Evolutionary conservation across 2,329 filamentous ascomycete genomes (phyloP).

Genomic region (Diaporthe sp.): DNA sequence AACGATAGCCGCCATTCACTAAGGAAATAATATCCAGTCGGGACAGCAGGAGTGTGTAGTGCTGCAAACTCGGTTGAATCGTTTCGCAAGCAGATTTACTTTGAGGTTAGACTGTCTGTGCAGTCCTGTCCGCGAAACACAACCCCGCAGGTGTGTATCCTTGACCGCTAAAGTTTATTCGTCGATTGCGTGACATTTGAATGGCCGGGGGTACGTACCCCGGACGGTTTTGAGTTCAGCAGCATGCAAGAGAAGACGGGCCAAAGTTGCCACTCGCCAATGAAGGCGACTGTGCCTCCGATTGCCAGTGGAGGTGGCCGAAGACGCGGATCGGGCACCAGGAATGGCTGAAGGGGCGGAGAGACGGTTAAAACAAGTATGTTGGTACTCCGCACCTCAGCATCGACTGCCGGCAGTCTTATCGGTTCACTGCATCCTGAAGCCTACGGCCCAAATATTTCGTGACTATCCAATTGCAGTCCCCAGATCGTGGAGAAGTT

Average conservation of each 20-base stretch:
- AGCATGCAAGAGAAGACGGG: slow-evolving; percentile 5
- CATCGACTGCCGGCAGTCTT: slow-evolving; percentile 12
- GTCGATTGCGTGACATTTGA: not conserved
- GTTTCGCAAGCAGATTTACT: not conserved
- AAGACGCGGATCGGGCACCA: not conserved
- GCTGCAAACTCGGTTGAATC: too few species aligned
- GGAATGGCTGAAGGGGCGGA: not conserved
- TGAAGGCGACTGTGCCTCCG: not conserved
- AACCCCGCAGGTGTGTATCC: not conserved
- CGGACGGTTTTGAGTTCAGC: not conserved
- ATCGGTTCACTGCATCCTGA: slow-evolving; percentile 23
- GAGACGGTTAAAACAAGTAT: slow-evolving; percentile 28
- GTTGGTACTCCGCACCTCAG: slow-evolving; percentile 24
- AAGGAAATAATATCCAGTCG: not conserved
- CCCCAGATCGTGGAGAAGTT: not conserved
- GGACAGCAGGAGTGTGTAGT: not conserved
- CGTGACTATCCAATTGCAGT: slow-evolving; percentile 7
- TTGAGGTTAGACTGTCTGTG: not conserved
- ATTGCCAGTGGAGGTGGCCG: not conserved
- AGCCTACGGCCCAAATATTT: not conserved
- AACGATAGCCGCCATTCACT: not conserved
- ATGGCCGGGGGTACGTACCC: slow-evolving; percentile 7
- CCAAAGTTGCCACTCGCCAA: slow-evolving; percentile 14
- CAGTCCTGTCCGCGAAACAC: not conserved
- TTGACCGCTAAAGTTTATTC: slow-evolving; percentile 8